Evolutionary conservation across 495 filamentous ascomycete species (phyloP), one percentile per base, ranked within the genome.

Genomic region (Sphaerosporella brunnea): DNA sequence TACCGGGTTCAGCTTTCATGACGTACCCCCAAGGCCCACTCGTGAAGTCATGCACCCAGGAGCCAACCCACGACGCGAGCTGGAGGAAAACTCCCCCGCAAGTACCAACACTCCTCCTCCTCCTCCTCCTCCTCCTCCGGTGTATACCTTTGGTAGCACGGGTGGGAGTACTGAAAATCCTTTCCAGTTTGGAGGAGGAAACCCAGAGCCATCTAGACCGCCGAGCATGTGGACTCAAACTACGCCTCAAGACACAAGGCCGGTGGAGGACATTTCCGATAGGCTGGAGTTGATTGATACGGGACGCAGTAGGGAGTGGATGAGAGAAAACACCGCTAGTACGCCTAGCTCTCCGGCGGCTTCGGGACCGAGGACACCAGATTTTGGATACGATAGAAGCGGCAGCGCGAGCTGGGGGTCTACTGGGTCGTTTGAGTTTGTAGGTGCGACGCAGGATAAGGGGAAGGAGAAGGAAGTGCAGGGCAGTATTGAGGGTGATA

Each of bases 381-480:
- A 21, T 34, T 13, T 21, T 28, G 25, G 30, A 46, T 2, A 2
- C 24, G 43, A 46, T 36, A 28, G 23, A 16, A 35, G 23, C 43
- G 25, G 23, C 13, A 46, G 16, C 23, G 28, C 43, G 19, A 35
- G 28, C 18, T 43, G 39, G 39, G 23, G 26, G n/a, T 46, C 43
- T 13, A 34, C 2, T 21, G 28, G 43, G 34, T 46, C 43, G 13
- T 46, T 35, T 20, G 25, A 46, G 43, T 34, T 46, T 15, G 35
- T 46, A 24, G 49, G 44, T 4, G 23, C 26, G 11, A 41, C 60
- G 5, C 24, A 28, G 19, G 50, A 60, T 38, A 67, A 68, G 50
- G 63, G 62, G 10, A 69, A 69, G 51, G 60, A 56, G 10, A 67
- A 59, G 28, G 58, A 55, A 3, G 52, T 51, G 7, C n/a, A 20